Evolutionary conservation across 1,284 basidiomycete genomes (phyloP).

Genomic region (Ceratobasidium papillatum): DNA sequence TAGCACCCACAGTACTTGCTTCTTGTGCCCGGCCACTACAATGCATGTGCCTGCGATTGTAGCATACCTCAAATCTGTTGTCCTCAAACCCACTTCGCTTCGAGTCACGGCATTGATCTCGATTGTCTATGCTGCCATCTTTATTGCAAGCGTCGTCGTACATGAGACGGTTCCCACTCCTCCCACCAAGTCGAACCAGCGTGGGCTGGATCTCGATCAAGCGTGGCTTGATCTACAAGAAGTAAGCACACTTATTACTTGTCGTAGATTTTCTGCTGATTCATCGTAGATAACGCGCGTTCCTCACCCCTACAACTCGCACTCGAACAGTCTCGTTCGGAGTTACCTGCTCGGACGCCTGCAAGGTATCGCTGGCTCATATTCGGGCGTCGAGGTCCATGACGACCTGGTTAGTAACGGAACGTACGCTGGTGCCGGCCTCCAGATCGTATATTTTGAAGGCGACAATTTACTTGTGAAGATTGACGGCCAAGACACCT

Average conservation of each 20-base stretch:
- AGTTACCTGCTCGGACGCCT: constrained; percentile 66
- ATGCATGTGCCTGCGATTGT: not conserved
- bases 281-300: constrained; percentile 64
- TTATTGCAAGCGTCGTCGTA: constrained; percentile 63
- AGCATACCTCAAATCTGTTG: constrained; percentile 8
- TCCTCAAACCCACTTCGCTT: not conserved
- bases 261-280: not conserved
- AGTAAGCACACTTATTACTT: constrained; percentile 52
- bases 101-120: constrained; percentile 58
- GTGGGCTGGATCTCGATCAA: constrained; percentile 63
- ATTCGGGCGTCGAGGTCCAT: constrained; percentile 57
- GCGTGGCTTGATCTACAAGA: constrained; percentile 69
- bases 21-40: not conserved
- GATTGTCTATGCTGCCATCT: constrained; percentile 59
- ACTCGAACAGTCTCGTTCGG: constrained; percentile 73
- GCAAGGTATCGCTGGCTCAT: constrained; percentile 55
- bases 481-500: constrained; percentile 64
- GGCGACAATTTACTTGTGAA: constrained; percentile 76
- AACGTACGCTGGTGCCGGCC: constrained; percentile 55
- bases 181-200: constrained; percentile 52
- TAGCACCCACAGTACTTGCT: too few species aligned
- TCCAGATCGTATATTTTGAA: constrained; percentile 67
- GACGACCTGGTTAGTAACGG: constrained; percentile 69
- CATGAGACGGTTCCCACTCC: constrained; percentile 64
- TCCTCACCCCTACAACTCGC: constrained; percentile 79